Base-by-base conservation (phyloP, 176 grass and related monocot genomes). In the Ananas comosus region DNA sequence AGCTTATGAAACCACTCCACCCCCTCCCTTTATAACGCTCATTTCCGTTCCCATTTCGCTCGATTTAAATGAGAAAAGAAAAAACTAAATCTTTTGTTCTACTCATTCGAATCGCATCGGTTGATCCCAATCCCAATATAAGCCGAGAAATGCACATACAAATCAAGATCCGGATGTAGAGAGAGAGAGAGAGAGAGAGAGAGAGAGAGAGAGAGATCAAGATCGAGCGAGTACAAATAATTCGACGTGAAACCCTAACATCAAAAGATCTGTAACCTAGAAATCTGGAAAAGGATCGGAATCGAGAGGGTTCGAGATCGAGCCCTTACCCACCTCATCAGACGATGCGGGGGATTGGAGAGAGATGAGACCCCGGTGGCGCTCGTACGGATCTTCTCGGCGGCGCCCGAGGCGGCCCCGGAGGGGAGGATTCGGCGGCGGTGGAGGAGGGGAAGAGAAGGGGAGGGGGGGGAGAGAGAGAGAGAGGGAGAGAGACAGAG, bases 21-120 rank as follows among this genome's bases (percentile, higher is more conserved):
- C 33, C 33, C 22, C 33, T 42, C 33, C 33, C 33, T 42, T 7
- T 7, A 42, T 42, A 42, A 4, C 33, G 4, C 33, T 22, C 56
- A 19, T 61, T 61, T 61, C 56, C 56, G 56, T 61, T 61, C 56
- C 56, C 21, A 22, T 61, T n/a, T 61, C n/a, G 16, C 17, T 61
- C 16, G 17, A 14, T 61, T 61, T 18, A 10, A 3, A 18, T 61
- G 17, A 19, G 33, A 8, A 42, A 42, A 42, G 5, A 42, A 42
- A 63, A 11, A 5, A 11, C 58, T 63, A 63, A 11, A 21, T 63
- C 33, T 1, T 42, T 42, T 42, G 33, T 0, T 42, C 33, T 42
- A 42, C 33, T 42, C 33, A 7, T 42, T 42, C 33, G 33, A 42
- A 42, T 42, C 33, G 33, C 33, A 42, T 42, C 33, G 33, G 33